Percentiles rank a stretch among this genome's conserved stretches.
phyloP scores from a whole-genome alignment of 805 yeast species.

The Ogataea zsoltii region DNA sequence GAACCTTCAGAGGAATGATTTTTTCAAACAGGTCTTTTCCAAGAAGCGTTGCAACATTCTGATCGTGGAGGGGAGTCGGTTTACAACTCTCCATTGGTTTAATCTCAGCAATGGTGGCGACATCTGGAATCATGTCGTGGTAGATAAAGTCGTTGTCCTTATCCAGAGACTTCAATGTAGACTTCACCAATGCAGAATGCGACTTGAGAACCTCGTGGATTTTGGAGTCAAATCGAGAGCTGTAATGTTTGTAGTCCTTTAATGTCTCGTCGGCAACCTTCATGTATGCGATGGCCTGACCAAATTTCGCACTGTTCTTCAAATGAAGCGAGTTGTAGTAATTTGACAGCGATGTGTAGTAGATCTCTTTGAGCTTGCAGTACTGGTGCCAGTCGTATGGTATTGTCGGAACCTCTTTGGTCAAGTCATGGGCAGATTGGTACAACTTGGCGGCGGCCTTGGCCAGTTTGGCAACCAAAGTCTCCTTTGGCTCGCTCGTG shows the following conservation, averaged over 20 bases:
- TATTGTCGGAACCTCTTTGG: conserved; percentile 35
- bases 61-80: conserved; percentile 51
- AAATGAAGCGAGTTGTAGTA: conserved; percentile 58
- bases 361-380: conserved; percentile 51
- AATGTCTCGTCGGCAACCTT: conserved; percentile 41
- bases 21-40: conserved; percentile 67
- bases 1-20: conserved; percentile 83
- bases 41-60: conserved; percentile 45
- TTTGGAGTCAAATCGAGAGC: conserved; percentile 26
- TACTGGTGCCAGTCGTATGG: conserved; percentile 50
- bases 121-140: conserved; percentile 72
- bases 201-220: conserved; percentile 33
- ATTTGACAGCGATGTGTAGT: conserved; percentile 59
- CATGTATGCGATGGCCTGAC: conserved; percentile 66
- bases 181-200: conserved; percentile 18
- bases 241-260: conserved; percentile 22
- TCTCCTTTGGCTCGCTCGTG: conserved; percentile 49
- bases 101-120: conserved; percentile 60
- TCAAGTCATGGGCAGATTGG: conserved; percentile 48
- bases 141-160: conserved; percentile 91
- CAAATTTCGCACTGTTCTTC: conserved; percentile 60
- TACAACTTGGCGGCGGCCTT: conserved; percentile 58
- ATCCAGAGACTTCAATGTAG: conserved; percentile 43
- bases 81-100: conserved; percentile 71
- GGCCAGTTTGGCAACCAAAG: conserved; percentile 77